Evolutionary conservation across 2,329 filamentous ascomycete genomes (phyloP).

Genomic region (Sporothrix globosa): DNA sequence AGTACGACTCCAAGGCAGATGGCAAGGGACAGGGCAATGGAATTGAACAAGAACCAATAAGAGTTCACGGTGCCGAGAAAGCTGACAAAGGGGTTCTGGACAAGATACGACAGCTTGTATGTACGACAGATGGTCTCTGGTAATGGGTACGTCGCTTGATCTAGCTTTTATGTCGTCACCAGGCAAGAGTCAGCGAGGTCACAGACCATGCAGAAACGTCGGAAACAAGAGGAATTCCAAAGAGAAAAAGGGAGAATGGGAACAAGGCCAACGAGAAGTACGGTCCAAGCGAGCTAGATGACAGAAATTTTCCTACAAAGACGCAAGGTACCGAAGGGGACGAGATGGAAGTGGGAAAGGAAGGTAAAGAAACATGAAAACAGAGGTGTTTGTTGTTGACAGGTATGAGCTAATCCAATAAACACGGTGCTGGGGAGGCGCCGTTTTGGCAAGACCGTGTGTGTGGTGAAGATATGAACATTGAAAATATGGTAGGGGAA

Average conservation of each 20-base stretch:
- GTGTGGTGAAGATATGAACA: background rate
- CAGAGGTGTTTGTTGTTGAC: background rate
- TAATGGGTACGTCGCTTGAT: background rate
- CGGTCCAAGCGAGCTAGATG: constrained; percentile 15
- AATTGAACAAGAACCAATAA: background rate
- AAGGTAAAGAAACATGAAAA: constrained; percentile 22
- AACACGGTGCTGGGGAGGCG: no score
- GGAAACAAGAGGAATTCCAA: constrained; percentile 9
- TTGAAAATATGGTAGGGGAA: background rate
- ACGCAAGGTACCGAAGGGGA: background rate
- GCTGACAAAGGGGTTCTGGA: background rate
- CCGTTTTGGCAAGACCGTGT: background rate
- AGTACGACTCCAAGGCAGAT: background rate
- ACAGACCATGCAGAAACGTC: background rate
- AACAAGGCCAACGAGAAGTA: background rate
- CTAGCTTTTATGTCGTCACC: constrained; percentile 25
- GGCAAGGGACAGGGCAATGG: background rate
- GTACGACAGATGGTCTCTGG: background rate
- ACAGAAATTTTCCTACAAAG: constrained; percentile 4
- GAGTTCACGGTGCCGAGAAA: background rate
- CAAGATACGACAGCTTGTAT: background rate
- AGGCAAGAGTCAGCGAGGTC: constrained; percentile 25
- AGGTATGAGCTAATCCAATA: constrained; percentile 15
- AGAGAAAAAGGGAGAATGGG: background rate
- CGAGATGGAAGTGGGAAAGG: constrained; percentile 20